A percentile compares a stretch with the other conserved stretches of the same genome.
Conservation (phyloP, 1,139 yeast species). For the Pichia sp. region DNA sequence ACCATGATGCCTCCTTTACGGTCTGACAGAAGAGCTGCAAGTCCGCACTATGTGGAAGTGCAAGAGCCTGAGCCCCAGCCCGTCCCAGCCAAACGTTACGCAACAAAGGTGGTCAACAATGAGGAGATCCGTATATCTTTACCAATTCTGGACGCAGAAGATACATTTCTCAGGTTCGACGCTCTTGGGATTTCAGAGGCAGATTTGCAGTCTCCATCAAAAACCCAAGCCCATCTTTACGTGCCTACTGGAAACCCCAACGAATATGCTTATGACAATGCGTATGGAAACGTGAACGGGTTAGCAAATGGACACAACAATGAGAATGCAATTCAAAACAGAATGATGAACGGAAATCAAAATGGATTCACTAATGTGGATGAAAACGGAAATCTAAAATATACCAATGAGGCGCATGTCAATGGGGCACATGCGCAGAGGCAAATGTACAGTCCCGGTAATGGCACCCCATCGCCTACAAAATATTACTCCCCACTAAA, state of each 20-base stretch:
- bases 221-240: neutral
- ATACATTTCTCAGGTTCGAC: conserved; percentile 10
- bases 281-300: neutral
- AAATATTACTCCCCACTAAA: neutral
- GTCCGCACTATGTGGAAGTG: neutral
- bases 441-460: neutral
- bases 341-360: neutral
- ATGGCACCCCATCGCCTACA: neutral
- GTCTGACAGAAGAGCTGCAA: conserved; percentile 2
- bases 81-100: neutral
- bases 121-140: conserved; percentile 7
- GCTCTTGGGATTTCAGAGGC: conserved; percentile 6
- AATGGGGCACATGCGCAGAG: neutral
- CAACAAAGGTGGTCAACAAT: neutral
- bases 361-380: neutral
- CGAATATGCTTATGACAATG: neutral
- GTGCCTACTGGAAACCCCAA: neutral
- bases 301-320: neutral
- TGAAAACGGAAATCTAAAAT: neutral
- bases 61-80: neutral
- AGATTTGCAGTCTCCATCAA: neutral
- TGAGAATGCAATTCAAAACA: neutral
- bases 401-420: neutral
- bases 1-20: conserved; percentile 14
- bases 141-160: conserved; percentile 9